Percentiles rank a stretch among this genome's conserved stretches.
phyloP scores from a whole-genome alignment of 495 filamentous ascomycete genomes.

The Xylaria scruposa region DNA sequence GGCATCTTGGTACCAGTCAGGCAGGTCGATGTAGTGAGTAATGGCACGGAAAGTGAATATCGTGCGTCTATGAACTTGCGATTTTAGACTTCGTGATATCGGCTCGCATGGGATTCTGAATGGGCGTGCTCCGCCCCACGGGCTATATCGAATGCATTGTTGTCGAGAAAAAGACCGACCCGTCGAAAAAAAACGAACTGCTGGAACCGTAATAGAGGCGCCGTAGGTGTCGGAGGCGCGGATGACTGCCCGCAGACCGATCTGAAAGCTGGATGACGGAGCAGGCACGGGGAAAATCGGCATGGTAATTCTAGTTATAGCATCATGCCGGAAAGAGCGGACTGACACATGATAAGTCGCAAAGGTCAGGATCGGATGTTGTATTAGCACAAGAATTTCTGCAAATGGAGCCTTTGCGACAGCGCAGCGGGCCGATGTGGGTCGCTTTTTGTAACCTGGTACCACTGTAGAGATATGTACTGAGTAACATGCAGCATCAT shows the following conservation, averaged over 20 bases:
- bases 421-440: conserved; percentile 18
- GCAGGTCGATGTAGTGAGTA: conserved; percentile 53
- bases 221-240: conserved; percentile 32
- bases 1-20: conserved; percentile 53
- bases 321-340: conserved; percentile 35
- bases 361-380: background rate
- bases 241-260: conserved; percentile 39
- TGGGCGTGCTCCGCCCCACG: conserved; percentile 23
- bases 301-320: conserved; percentile 37
- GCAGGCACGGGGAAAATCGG: conserved; percentile 33
- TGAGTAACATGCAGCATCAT: background rate
- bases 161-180: conserved; percentile 13
- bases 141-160: conserved; percentile 35
- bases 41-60: conserved; percentile 41
- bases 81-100: conserved; percentile 26
- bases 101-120: background rate
- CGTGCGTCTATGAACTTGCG: conserved; percentile 38
- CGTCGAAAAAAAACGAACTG: conserved; percentile 34
- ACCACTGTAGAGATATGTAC: background rate
- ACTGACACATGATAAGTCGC: conserved; percentile 26
- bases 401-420: conserved; percentile 8
- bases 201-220: conserved; percentile 20
- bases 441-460: background rate
- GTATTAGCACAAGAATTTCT: conserved; percentile 17
- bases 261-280: conserved; percentile 37